A percentile compares a stretch with the other conserved stretches of the same genome.
Conservation (phyloP, 495 filamentous ascomycete genomes). For the Staphylotrichum longicolle region DNA sequence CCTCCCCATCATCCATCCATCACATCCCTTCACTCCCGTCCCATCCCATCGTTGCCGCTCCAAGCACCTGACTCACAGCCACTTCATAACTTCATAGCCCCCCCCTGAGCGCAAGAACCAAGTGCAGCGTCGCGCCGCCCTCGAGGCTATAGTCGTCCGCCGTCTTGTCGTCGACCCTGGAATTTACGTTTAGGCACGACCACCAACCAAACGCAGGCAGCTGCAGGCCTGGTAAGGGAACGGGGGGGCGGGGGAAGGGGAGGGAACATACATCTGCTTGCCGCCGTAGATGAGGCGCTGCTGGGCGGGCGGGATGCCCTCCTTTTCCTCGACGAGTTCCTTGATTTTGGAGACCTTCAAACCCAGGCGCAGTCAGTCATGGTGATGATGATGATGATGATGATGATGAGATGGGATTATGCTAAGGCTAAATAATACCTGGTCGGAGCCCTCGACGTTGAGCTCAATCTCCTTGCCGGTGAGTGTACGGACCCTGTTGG, state of each 20-base stretch:
- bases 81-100: slow-evolving; percentile 42
- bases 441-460: slow-evolving; percentile 89
- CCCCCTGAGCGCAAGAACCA: slow-evolving; percentile 90
- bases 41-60: neutral
- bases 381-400: too few species aligned
- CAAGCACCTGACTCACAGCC: neutral
- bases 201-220: neutral
- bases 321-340: slow-evolving; percentile 97
- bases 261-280: slow-evolving; percentile 84
- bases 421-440: slow-evolving; percentile 50
- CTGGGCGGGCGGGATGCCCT: slow-evolving; percentile 96
- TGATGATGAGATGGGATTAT: neutral
- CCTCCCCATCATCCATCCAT: neutral
- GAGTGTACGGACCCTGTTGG: slow-evolving; percentile 83
- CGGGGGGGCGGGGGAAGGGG: neutral
- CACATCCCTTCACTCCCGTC: neutral
- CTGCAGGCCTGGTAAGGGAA: neutral
- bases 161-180: slow-evolving; percentile 87
- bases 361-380: neutral
- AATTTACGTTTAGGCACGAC: neutral
- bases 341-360: slow-evolving; percentile 81
- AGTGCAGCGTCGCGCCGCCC: slow-evolving; percentile 88
- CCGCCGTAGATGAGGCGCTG: slow-evolving; percentile 94
- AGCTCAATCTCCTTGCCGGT: slow-evolving; percentile 99
- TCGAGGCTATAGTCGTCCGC: slow-evolving; percentile 84